A percentile compares a stretch with the other conserved stretches of the same genome.
Evolutionary conservation across 768 basidiomycete genomes (phyloP).

Genomic region (Kwoniella dejecticola): DNA sequence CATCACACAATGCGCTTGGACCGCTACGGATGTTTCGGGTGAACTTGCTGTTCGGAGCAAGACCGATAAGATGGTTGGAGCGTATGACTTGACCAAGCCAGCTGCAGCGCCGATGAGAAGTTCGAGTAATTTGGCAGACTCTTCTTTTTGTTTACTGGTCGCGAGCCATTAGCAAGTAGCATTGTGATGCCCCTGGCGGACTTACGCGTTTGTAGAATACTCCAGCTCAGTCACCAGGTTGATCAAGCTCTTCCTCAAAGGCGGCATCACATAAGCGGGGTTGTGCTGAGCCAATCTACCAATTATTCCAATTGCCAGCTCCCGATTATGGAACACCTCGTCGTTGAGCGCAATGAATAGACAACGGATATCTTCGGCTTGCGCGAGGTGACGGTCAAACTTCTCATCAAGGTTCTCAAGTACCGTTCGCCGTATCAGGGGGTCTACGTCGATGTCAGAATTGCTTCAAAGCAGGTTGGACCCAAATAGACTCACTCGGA

Average conservation of each 20-base stretch:
- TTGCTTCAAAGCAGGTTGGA: background rate
- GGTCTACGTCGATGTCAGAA: slow-evolving; percentile 60
- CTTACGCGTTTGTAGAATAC: slow-evolving; percentile 85
- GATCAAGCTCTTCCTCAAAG: slow-evolving; percentile 88
- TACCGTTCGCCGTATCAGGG: slow-evolving; percentile 81
- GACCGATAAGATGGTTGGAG: slow-evolving; percentile 88
- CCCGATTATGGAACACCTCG: slow-evolving; percentile 89
- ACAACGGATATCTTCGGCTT: slow-evolving; percentile 96
- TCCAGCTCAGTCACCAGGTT: slow-evolving; percentile 95
- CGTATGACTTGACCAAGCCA: slow-evolving; percentile 92
- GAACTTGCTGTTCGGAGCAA: slow-evolving; percentile 76
- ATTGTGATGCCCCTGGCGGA: slow-evolving; percentile 31
- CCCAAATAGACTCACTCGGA: slow-evolving; percentile 65
- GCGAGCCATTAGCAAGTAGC: slow-evolving; percentile 8
- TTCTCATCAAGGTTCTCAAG: slow-evolving; percentile 83
- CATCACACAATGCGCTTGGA: slow-evolving; percentile 88
- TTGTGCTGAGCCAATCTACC: slow-evolving; percentile 93
- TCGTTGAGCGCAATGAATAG: slow-evolving; percentile 97
- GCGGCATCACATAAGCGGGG: slow-evolving; percentile 98
- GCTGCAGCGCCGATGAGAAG: slow-evolving; percentile 88
- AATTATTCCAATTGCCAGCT: slow-evolving; percentile 85
- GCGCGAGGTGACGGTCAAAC: slow-evolving; percentile 95
- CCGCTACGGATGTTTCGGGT: slow-evolving; percentile 77
- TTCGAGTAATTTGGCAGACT: slow-evolving; percentile 86
- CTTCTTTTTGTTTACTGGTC: slow-evolving; percentile 63